Base-by-base conservation (phyloP, 345 rosid species). In the Aquilaria sinensis region DNA sequence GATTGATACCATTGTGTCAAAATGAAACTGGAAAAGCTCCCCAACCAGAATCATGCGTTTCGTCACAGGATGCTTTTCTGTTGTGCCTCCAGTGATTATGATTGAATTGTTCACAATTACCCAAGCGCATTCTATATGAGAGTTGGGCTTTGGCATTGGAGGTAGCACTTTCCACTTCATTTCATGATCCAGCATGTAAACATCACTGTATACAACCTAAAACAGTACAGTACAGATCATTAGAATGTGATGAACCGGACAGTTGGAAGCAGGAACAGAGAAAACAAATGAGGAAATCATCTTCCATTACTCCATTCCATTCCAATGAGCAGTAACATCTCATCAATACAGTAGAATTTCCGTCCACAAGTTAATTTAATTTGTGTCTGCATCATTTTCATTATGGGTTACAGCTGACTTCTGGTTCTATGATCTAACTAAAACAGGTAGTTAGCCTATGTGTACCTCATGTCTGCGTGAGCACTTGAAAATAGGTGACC, bases 101-200 rank as follows among this genome's bases (percentile, higher is more conserved):
- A 89, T 78, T 12, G 93, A 89, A 75, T 85, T 85, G 78, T 89
- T 92, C 57, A 83, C 80, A 0, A 89, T 60, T 31, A 84, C 80
- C 98, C 96, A 92, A 2, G 96, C 73, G 13, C 77, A 84, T 72
- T 89, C 98, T 53, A 87, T 85, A 66, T 89, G 98, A 41, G 96
- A 89, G 76, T 84, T 67, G 12, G 89, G 84, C 75, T 89, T 89
- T 54, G 96, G 96, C 96, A 92, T 80, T 31, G 88, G 72, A 52
- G 91, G 78, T 59, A 87, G 67, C 64, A 58, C 54, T 68, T 75
- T 75, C 98, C 98, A 92, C 74, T 82, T 82, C 93, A 78, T 84
- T 50, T 78, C 78, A 56, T 61, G 59, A 65, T 92, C 96, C 60
- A 92, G 76, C 96, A 85, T 82, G 77, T 89, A 92, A 53, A 92